Base-by-base conservation (phyloP, 345 rosid genomes). In the Eucalyptus leucophloia region DNA sequence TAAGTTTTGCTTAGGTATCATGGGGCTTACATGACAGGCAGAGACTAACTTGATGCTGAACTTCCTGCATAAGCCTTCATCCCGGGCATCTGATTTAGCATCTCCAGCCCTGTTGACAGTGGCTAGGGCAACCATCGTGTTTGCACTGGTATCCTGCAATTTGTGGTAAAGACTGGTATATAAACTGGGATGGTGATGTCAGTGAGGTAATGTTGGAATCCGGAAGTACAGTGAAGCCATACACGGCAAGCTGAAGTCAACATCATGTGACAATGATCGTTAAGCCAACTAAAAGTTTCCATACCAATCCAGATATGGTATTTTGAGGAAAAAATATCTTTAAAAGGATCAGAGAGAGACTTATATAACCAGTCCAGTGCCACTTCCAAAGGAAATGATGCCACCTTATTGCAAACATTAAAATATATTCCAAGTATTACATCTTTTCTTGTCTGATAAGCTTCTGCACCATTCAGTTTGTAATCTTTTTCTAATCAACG, bases 31-130 rank as follows among this genome's bases (percentile, higher is more conserved):
- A 42, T 45, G 28, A 28, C 91, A 5, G 44, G 86, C 62, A 2
- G 89, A 87, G 14, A 32, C 87, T 88, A 95, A 82, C 88, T 93
- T 91, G 87, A 88, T 88, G 80, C 94, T 77, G 65, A 86, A 95
- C 90, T 94, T 95, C 91, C 88, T 91, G 56, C 94, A 85, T 49
- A 95, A 91, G 88, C 92, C 87, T 86, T 89, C 90, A 49, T 87
- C 88, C 44, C 42, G 87, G 50, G 88, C 9, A 89, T 82, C 37
- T 67, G 94, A 30, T 69, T 92, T 90, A 56, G 88, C 17, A 16
- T 87, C 28, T 44, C 17, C 10, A 30, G 88, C 49, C 44, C 86
- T 87, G 87, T 92, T 91, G 28, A 23, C 86, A 13, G 89, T 34
- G 54, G 88, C 88, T 67, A 67, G 47, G 3, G 16, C 47, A 77